Evolutionary conservation across 192 early-diverging fungal species (phyloP).

Genomic region (Dimargaris cristalligena): DNA sequence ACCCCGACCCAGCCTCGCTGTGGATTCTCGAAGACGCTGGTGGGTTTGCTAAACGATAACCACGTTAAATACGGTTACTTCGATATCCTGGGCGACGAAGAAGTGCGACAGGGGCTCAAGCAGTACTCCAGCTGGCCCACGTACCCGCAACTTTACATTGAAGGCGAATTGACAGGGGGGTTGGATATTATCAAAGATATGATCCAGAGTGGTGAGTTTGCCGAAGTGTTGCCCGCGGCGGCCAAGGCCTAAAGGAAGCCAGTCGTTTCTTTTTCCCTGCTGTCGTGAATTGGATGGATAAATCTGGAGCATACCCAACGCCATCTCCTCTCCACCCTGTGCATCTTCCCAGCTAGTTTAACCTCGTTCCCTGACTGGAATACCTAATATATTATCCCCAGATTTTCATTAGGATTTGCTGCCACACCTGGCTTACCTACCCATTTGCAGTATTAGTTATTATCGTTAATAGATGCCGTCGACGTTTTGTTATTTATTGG

Average conservation of each 20-base stretch:
- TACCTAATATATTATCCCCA: too few species aligned
- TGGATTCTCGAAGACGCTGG: constrained; percentile 72
- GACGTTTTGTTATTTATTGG: too few species aligned
- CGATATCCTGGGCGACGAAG: constrained; percentile 84
- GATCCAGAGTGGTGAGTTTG: constrained; percentile 56
- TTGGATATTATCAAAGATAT: constrained; percentile 91
- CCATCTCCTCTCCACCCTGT: too few species aligned
- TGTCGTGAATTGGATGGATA: too few species aligned
- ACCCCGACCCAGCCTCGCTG: constrained; percentile 81
- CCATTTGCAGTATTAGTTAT: background rate
- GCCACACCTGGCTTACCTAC: background rate
- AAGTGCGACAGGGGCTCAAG: constrained; percentile 84
- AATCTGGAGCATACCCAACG: too few species aligned
- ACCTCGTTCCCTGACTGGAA: too few species aligned
- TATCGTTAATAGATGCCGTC: background rate
- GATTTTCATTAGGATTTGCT: background rate
- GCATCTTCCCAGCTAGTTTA: too few species aligned
- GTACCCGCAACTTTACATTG: constrained; percentile 82
- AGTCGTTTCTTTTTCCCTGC: background rate
- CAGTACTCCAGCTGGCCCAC: constrained; percentile 88
- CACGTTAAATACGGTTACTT: constrained; percentile 68
- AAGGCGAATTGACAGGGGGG: constrained; percentile 85
- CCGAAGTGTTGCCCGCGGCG: constrained; percentile 34
- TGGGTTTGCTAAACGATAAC: constrained; percentile 59
- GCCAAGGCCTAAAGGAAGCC: background rate